Conservation (phyloP, 257 asterid species). For the Nicotiana otophora region DNA sequence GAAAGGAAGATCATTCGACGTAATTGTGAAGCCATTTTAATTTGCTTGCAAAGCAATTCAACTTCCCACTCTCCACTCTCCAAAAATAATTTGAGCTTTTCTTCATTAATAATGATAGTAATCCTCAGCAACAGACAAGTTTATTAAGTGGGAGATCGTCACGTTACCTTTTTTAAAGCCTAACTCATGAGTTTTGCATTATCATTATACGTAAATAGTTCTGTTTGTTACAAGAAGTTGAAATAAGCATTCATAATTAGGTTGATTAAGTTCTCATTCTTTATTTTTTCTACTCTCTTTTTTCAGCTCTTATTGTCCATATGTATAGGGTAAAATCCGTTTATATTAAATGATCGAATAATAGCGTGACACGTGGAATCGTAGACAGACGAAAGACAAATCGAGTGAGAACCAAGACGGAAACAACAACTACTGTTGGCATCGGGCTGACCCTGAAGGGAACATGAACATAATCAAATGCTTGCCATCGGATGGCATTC, state of each 20-base stretch:
- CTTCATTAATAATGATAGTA: background rate
- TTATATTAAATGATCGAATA: too few species aligned
- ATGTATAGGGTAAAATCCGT: too few species aligned
- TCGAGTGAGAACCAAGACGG: too few species aligned
- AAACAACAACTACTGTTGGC: too few species aligned
- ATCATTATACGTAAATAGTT: background rate
- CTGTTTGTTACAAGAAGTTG: background rate
- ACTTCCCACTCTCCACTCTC: background rate
- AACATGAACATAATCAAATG: too few species aligned
- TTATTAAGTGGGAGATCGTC: background rate
- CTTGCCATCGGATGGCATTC: too few species aligned
- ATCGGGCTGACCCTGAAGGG: too few species aligned
- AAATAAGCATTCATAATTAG: background rate
- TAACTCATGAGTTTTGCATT: background rate
- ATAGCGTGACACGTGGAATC: too few species aligned
- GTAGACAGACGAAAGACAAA: too few species aligned
- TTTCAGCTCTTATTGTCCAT: background rate
- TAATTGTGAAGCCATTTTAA: background rate
- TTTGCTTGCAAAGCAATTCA: background rate
- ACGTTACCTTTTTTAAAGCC: background rate
- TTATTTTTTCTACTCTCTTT: background rate
- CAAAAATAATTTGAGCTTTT: background rate
- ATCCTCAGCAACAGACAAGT: conserved; percentile 12
- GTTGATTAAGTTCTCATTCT: background rate
- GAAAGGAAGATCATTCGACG: conserved; percentile 7